Base-by-base conservation (phyloP, 139 green algal genomes). In the Volvox africanus region DNA sequence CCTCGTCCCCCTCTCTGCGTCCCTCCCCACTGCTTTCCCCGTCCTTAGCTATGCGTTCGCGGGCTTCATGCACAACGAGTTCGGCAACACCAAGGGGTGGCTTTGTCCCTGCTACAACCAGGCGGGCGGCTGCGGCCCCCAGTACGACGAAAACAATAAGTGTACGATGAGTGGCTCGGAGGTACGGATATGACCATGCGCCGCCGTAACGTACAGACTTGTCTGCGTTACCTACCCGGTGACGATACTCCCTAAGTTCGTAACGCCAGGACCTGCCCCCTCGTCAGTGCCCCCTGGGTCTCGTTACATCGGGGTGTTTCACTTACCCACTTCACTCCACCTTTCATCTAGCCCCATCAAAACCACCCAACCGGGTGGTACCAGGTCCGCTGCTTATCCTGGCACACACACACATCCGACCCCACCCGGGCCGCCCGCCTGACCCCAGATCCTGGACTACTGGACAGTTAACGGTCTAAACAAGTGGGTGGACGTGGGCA, bases 11-110 rank as follows among this genome's bases (percentile, higher is more conserved):
- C 77, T 5, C 28, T 67, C 67, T 50, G 14, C 86, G 21, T 33
- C 16, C 73, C 76, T 55, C 12, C 32, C 76, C 32, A 24, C 26
- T 61, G 26, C 67, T 44, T 35, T 55, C 11, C 28, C 20, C 61
- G 50, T 55, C 6, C 83, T 93, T 81, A 94, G 90, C 68, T 96
- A 94, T 79, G 61, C 92, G 12, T 97, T 97, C 80, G 93, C 69
- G n/a, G 94, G 94, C 88, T 95, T 97, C 90, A 97, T 97, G 94
- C 68, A 91, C n/a, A 94, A 95, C 61, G 89, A 95, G 87, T 91
- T 86, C 28, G 84, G 86, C 33, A 92, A 87, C 86, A 96, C 93
- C 12, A 35, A 88, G 22, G 92, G 78, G 44, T 97, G 95, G 95
- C 44, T 80, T 44, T 96, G 91, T 87, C 93, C 95, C 61, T 92